Evolutionary conservation across 2,329 filamentous ascomycete species (phyloP), one percentile per base, ranked within the genome.

Genomic region (Penicillium brevicompactum): DNA sequence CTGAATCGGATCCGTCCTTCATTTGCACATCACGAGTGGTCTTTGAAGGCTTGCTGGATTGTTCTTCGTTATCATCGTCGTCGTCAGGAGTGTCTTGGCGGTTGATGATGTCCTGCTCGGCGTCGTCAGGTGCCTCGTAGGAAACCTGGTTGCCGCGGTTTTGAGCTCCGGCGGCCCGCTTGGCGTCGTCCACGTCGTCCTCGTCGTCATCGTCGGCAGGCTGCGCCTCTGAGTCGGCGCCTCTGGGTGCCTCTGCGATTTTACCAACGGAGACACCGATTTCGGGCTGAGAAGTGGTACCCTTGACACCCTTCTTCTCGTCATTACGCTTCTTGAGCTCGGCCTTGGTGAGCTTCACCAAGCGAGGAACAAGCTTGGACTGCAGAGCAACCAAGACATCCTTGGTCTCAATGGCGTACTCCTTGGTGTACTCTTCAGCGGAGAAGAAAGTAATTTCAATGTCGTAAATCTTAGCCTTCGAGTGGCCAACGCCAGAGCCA

Each of bases 101-200:
- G 65, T 88, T 87, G 51, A 95, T 86, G 34, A 83, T 87, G 62
- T 91, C 86, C 67, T 95, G 84, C 68, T 97, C 94, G 4, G 93
- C 93, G 5, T 96, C 92, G 69, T 97, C 94, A 45, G 96, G 95
- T 32, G 88, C 90, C 38, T 91, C 93, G 64, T 97, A 97, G 13
- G 91, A 94, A 2, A 93, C 87, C 30, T 88, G 90, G 74, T 96
- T 90, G 49, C 83, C 80, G 40, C 90, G 87, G 71, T 96, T 94
- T 44, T 86, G 85, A 22, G 58, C 63, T 42, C 71, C 67, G 86
- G 92, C 47, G 84, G 79, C 79, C 50, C 84, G 79, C 57, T 81
- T 83, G 52, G 84, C 83, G 56, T 84, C 91, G 69, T 95, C 90
- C 53, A 86, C 87, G 51, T 94, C 92, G 43, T 87, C 91, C 27